Conservation (phyloP, 257 asterid genomes). For the Cruciata laevipes region DNA sequence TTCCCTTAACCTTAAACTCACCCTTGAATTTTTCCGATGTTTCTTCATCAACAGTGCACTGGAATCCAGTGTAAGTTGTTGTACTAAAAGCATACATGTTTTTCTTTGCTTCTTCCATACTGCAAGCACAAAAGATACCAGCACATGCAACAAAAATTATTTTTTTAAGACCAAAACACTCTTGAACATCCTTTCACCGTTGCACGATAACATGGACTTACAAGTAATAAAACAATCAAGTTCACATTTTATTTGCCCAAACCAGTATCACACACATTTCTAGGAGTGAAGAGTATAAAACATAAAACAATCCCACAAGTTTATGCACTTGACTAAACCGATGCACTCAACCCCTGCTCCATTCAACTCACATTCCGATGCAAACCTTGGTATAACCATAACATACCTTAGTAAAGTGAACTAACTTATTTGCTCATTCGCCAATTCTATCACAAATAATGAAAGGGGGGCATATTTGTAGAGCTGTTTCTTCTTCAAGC, state of each 20-base stretch:
- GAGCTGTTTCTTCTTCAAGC: neutral
- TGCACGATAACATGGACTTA: neutral
- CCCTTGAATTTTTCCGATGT: conserved; percentile 97
- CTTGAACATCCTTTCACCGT: neutral
- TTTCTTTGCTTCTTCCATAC: conserved; percentile 99
- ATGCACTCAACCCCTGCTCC: neutral
- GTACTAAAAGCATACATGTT: conserved; percentile 98
- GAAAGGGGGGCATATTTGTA: neutral
- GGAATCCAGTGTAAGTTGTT: conserved; percentile 95
- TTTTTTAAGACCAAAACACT: neutral
- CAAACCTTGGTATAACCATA: neutral
- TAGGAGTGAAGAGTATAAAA: neutral
- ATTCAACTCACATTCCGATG: neutral
- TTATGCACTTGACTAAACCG: neutral
- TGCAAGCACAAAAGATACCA: conserved; percentile 21
- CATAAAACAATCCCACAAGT: neutral
- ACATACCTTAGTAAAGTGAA: neutral
- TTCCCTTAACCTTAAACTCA: conserved; percentile 14
- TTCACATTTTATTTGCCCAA: neutral
- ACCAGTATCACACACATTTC: neutral
- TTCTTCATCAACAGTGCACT: conserved; percentile 95
- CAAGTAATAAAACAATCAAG: neutral
- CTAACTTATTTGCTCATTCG: neutral
- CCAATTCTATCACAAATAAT: neutral
- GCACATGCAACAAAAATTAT: neutral